phyloP scores from a whole-genome alignment of 1,284 basidiomycete genomes.

The Exobasidium cylindrosporum region DNA sequence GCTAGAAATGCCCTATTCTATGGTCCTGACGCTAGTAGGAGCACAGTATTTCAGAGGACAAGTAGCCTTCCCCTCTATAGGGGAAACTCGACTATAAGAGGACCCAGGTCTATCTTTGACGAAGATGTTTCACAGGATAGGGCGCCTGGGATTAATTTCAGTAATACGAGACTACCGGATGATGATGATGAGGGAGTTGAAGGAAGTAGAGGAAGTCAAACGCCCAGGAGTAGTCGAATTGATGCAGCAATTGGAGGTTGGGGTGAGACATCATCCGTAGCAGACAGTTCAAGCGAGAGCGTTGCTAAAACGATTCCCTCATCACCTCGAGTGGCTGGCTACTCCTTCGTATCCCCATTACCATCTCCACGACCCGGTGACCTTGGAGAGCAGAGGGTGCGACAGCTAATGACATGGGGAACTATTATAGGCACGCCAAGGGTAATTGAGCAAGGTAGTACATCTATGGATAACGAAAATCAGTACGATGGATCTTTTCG shows the following conservation, averaged over 20 bases:
- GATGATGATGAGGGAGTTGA: conserved; percentile 11
- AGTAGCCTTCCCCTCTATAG: conserved; percentile 1
- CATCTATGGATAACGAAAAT: neutral
- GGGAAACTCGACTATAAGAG: neutral
- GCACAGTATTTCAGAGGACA: conserved; percentile 11
- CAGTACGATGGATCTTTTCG: conserved; percentile 5
- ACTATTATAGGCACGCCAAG: neutral
- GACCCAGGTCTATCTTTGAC: neutral
- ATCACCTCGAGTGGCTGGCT: conserved; percentile 37
- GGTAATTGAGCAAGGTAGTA: neutral
- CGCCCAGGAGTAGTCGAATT: conserved; percentile 36
- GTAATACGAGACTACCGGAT: conserved; percentile 11
- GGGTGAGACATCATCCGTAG: conserved; percentile 7
- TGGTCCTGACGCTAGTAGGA: conserved; percentile 32
- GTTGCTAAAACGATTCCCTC: neutral
- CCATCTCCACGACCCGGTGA: conserved; percentile 19
- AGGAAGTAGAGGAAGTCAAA: conserved; percentile 15
- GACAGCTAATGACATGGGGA: conserved; percentile 17
- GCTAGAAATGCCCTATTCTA: conserved; percentile 44
- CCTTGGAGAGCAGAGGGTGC: conserved; percentile 15
- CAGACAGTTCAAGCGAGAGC: neutral
- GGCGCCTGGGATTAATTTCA: neutral
- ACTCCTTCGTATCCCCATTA: conserved; percentile 38
- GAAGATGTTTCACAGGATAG: neutral
- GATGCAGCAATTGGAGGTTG: conserved; percentile 40